Evolutionary conservation across 2,329 filamentous ascomycete species (phyloP), one percentile per base, ranked within the genome.

Genomic region (Penicillium sp.): DNA sequence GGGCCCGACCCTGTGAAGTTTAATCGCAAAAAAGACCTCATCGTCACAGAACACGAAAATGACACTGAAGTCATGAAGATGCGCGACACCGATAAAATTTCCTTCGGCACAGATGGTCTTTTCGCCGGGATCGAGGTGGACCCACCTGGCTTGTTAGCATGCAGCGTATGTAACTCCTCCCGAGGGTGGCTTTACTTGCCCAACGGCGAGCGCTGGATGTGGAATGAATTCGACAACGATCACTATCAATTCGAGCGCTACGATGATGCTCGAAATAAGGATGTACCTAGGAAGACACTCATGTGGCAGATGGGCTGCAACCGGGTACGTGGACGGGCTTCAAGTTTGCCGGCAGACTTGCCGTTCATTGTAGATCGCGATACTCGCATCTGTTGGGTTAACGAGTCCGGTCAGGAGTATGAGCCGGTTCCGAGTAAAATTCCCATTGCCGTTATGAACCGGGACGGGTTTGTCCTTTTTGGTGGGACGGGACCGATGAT

Each of bases 151-250:
- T 40, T 39, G 18, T 31, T 39, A 5, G 18, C 24, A 10, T 50
- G 48, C 33, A 38, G 18, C 3, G 40, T 44, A 3, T 50, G 48
- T 13, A 24, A 30, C 25, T 31, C 22, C 20, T 28, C 18, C 30
- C 48, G 48, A 6, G 48, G 48, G 8, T 8, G 8, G 4, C 31
- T 45, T 4, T 30, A 31, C 35, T 35, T 50, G 5, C 22, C 41
- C n/a, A 50, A 45, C 16, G 40, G 48, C 25, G 48, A 50, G 31
- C 33, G 41, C 16, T 50, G 48, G 48, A 39, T 11, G 3, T 50
- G 44, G 22, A 25, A 13, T 28, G 48, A 50, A 39, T 33, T 50
- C 18, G 40, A 45, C 25, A 2, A 7, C 4, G 40, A 44, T 2
- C 6, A 38, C 20, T 16, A 50, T 27, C 16, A 31, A n/a, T 44